Percentiles rank a stretch among this genome's conserved stretches.
Conservation (phyloP, 192 early-diverging fungal species). For the Coemansia biformis region DNA sequence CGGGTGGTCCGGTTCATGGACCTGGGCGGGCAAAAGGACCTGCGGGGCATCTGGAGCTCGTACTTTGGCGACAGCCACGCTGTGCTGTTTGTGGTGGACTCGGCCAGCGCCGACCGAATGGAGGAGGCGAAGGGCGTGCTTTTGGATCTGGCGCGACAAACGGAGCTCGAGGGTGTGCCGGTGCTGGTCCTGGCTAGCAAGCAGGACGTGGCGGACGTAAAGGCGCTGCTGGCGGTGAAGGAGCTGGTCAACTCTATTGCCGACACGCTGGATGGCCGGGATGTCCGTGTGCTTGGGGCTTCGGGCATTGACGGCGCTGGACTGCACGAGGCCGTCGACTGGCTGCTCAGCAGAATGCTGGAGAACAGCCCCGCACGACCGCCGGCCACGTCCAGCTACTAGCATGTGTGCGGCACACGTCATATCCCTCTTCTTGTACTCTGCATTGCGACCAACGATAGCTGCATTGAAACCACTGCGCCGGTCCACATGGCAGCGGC, state of each 20-base stretch:
- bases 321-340: slow-evolving; percentile 83
- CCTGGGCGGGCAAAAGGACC: slow-evolving; percentile 83
- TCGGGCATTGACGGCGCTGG: slow-evolving; percentile 58
- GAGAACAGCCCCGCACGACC: slow-evolving; percentile 51
- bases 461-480: no score
- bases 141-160: slow-evolving; percentile 57
- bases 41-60: slow-evolving; percentile 87
- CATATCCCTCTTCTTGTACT: no score
- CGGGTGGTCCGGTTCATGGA: slow-evolving; percentile 82
- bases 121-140: slow-evolving; percentile 29
- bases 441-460: no score
- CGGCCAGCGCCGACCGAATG: slow-evolving; percentile 69
- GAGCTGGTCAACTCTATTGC: slow-evolving; percentile 90
- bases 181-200: slow-evolving; percentile 94
- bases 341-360: slow-evolving; percentile 78
- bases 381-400: neutral
- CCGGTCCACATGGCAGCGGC: no score
- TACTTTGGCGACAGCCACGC: slow-evolving; percentile 94
- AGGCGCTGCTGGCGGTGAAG: slow-evolving; percentile 76
- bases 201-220: slow-evolving; percentile 69
- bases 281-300: slow-evolving; percentile 71
- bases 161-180: slow-evolving; percentile 76
- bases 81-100: slow-evolving; percentile 90
- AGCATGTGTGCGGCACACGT: no score
- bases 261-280: slow-evolving; percentile 72